phyloP scores from a whole-genome alignment of 345 rosid genomes.

The Eucalyptus pauciflora region DNA sequence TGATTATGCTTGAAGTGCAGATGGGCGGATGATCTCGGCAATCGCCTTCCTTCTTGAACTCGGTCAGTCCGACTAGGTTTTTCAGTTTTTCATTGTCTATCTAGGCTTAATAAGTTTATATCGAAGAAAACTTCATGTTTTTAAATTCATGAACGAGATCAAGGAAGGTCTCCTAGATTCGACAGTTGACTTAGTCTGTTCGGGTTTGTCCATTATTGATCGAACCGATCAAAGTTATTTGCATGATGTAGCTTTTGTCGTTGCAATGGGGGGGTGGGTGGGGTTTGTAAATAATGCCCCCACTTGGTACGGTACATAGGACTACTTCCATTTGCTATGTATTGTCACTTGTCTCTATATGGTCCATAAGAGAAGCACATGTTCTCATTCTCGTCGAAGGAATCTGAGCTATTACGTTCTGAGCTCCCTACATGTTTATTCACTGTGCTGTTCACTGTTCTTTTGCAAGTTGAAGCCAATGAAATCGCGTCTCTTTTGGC shows the following conservation, averaged over 20 bases:
- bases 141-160: not conserved
- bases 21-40: not conserved
- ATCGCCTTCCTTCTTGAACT: not conserved
- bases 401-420: not conserved
- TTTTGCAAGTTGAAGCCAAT: not conserved
- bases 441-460: not conserved
- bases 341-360: not conserved
- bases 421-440: not conserved
- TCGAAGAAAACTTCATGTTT: not conserved
- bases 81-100: not conserved
- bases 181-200: not conserved
- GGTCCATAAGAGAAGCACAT: not conserved
- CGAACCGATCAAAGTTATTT: not conserved
- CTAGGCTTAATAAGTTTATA: not conserved
- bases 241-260: not conserved
- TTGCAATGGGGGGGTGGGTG: not conserved
- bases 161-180: not conserved
- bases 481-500: not conserved
- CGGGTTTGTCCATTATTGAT: not conserved
- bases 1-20: not conserved
- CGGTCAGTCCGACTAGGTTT: not conserved
- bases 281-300: not conserved
- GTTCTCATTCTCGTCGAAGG: not conserved
- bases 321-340: not conserved
- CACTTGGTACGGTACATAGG: not conserved